A percentile compares a stretch with the other conserved stretches of the same genome.
Evolutionary conservation across 257 asterid genomes (phyloP).

Genomic region (Linderniella brevidens): DNA sequence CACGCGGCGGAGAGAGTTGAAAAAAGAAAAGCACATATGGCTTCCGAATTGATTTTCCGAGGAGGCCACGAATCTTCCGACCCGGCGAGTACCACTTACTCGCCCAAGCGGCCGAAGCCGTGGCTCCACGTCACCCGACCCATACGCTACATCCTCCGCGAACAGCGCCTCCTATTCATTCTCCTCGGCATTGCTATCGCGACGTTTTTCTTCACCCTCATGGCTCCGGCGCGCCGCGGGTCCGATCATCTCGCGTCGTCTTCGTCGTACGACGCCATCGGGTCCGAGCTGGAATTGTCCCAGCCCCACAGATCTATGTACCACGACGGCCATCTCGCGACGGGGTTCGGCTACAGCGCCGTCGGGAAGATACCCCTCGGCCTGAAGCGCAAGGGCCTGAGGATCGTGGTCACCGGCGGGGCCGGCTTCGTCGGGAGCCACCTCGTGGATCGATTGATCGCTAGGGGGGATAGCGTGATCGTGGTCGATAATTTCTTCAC

Average conservation of each 20-base stretch:
- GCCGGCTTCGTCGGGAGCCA: slow-evolving; percentile 96
- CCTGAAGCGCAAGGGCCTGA: slow-evolving; percentile 38
- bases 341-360: slow-evolving; percentile 30
- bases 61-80: slow-evolving; percentile 54
- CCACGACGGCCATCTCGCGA: slow-evolving; percentile 36
- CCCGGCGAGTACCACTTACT: slow-evolving; percentile 33
- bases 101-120: slow-evolving; percentile 42
- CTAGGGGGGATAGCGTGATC: slow-evolving; percentile 70
- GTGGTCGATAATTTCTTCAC: slow-evolving; percentile 79
- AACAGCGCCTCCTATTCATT: slow-evolving; percentile 41
- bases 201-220: slow-evolving; percentile 16
- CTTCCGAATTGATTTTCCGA: slow-evolving; percentile 68
- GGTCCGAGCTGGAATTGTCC: slow-evolving; percentile 22
- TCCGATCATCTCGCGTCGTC: background rate
- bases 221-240: slow-evolving; percentile 6
- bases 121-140: slow-evolving; percentile 28
- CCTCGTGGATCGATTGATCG: slow-evolving; percentile 65
- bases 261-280: slow-evolving; percentile 14
- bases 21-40: slow-evolving; percentile 18
- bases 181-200: slow-evolving; percentile 39
- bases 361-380: slow-evolving; percentile 65
- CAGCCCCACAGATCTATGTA: slow-evolving; percentile 24
- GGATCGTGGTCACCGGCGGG: slow-evolving; percentile 82
- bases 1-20: too few relatives aligned
- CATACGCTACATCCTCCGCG: slow-evolving; percentile 43